These are phyloP conservation scores for Eucommia ulmoides DNA, from an alignment of 257 asterid genomes.

Conservation along the genomic window DNA sequence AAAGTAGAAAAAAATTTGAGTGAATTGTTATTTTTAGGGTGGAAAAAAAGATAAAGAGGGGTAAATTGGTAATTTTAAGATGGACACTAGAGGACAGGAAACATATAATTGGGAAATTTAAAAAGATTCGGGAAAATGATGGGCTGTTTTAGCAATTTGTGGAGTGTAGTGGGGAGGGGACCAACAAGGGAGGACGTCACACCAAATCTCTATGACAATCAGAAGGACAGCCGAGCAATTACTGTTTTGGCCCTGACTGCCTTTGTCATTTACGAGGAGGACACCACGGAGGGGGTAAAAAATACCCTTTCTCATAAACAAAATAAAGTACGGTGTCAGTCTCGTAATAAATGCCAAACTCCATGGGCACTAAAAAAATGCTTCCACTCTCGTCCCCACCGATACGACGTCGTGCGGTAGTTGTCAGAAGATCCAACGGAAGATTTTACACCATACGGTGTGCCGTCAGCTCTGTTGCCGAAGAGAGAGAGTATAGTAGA, in stretches of 20 bases:
- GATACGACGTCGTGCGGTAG: slow-evolving; percentile 10
- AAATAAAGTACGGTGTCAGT: slow-evolving; percentile 47
- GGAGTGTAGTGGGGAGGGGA: slow-evolving; percentile 16
- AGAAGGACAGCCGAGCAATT: slow-evolving; percentile 26
- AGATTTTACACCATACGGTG: slow-evolving; percentile 31
- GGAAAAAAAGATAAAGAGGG: too few species aligned
- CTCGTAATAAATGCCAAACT: slow-evolving; percentile 35
- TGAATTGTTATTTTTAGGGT: too few species aligned
- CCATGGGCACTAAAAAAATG: too few species aligned
- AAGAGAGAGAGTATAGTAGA: slow-evolving; percentile 1
- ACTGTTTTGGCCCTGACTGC: slow-evolving; percentile 24
- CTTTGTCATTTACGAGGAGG: slow-evolving; percentile 20
- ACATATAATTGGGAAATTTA: too few species aligned
- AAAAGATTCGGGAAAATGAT: slow-evolving; percentile 7
- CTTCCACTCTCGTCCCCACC: slow-evolving; percentile 31
- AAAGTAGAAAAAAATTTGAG: too few species aligned
- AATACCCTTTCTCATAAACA: too few species aligned
- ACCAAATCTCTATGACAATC: slow-evolving; percentile 21
- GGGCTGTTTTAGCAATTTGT: slow-evolving; percentile 8
- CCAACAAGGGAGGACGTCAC: slow-evolving; percentile 20
- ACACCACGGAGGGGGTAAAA: slow-evolving; percentile 16
- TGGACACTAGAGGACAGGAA: too few species aligned
- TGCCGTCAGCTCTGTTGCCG: slow-evolving; percentile 16
- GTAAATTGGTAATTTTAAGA: too few species aligned
- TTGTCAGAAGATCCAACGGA: slow-evolving; percentile 70